Evolutionary conservation across 2,329 filamentous ascomycete species (phyloP).

Genomic region (Leptoxyphium fumago): DNA sequence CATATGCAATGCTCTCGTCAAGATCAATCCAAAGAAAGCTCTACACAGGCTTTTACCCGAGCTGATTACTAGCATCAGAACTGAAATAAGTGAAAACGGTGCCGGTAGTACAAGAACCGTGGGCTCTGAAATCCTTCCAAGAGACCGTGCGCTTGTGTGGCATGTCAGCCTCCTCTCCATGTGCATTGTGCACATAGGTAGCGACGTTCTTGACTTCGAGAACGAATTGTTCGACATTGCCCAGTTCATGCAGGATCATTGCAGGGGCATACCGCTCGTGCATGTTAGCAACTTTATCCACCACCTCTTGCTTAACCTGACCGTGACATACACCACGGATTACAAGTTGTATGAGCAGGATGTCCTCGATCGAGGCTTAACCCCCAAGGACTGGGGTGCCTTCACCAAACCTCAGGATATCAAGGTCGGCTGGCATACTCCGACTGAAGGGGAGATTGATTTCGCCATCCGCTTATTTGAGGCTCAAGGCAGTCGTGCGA

Average conservation of each 20-base stretch:
- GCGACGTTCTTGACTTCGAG: constrained; percentile 77
- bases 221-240: constrained; percentile 82
- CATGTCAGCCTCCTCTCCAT: constrained; percentile 94
- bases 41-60: constrained; percentile 82
- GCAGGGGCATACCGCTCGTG: constrained; percentile 82
- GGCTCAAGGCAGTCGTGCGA: constrained; percentile 63
- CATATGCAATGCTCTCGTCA: constrained; percentile 91
- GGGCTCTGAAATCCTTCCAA: constrained; percentile 80
- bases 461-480: constrained; percentile 86
- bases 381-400: constrained; percentile 71
- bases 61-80: constrained; percentile 79
- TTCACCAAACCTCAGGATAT: constrained; percentile 59
- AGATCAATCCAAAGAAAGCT: constrained; percentile 87
- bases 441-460: constrained; percentile 61
- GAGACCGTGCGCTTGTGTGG: constrained; percentile 89
- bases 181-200: constrained; percentile 91
- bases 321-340: constrained; percentile 85
- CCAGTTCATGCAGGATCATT: constrained; percentile 91
- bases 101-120: constrained; percentile 90
- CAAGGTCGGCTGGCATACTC: constrained; percentile 82
- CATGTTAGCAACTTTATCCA: constrained; percentile 97
- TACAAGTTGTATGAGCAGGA: constrained; percentile 75
- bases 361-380: constrained; percentile 54
- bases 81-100: constrained; percentile 92
- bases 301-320: constrained; percentile 85